phyloP scores from a whole-genome alignment of 306 rosid species.

The Rosa multiflora region DNA sequence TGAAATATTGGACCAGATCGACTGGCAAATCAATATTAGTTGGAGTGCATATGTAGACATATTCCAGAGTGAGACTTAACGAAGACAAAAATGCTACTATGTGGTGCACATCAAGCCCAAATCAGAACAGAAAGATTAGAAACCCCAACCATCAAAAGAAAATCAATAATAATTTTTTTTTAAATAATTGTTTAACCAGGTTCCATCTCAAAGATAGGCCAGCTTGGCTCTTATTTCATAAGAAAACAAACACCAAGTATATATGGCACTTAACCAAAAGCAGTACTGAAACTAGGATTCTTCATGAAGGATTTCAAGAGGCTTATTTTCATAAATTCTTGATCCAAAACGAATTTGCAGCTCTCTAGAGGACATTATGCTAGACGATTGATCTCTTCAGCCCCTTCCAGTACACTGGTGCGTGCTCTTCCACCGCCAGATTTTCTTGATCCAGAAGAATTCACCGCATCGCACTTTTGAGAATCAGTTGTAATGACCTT shows the following conservation, averaged over 20 bases:
- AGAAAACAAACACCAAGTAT: background rate
- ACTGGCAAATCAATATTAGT: no score
- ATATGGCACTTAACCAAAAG: background rate
- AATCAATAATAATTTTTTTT: background rate
- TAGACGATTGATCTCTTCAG: background rate
- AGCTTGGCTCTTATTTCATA: background rate
- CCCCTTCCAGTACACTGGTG: background rate
- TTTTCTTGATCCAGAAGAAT: background rate
- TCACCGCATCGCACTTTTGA: background rate
- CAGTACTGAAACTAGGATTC: background rate
- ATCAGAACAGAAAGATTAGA: background rate
- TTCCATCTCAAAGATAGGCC: background rate
- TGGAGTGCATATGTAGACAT: no score
- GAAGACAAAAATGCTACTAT: no score
- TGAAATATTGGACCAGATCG: no score
- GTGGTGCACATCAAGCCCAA: no score
- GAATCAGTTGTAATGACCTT: slow-evolving; percentile 10
- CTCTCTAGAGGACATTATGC: slow-evolving; percentile 10
- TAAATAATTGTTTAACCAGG: background rate
- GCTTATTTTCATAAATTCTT: background rate
- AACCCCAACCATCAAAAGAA: background rate
- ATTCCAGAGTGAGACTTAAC: no score
- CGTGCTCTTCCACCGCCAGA: background rate
- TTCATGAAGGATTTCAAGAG: background rate
- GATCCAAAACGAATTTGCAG: background rate